A percentile compares a stretch with the other conserved stretches of the same genome.
Evolutionary conservation across 2,329 filamentous ascomycete species (phyloP).

Genomic region (Sporothrix globosa): DNA sequence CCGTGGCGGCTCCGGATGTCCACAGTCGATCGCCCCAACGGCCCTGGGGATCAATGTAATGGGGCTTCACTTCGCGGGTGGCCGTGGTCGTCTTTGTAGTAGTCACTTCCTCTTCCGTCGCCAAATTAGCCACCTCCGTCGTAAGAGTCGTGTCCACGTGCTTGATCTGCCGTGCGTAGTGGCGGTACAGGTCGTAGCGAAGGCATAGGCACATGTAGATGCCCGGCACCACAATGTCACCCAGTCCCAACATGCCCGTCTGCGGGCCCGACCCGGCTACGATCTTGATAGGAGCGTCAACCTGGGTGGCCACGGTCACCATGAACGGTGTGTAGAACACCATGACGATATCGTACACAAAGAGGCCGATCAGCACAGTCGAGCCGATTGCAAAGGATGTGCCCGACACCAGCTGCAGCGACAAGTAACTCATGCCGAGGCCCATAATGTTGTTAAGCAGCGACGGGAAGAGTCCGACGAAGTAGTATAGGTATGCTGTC

Average conservation of each 20-base stretch:
- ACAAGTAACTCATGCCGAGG: constrained; percentile 82
- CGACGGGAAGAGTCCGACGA: constrained; percentile 50
- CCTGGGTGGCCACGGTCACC: constrained; percentile 81
- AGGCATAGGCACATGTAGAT: constrained; percentile 87
- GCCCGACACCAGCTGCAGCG: constrained; percentile 81
- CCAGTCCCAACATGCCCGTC: constrained; percentile 81
- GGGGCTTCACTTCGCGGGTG: constrained; percentile 53
- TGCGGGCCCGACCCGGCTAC: constrained; percentile 71
- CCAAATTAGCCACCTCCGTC: constrained; percentile 39
- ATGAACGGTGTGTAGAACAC: constrained; percentile 88
- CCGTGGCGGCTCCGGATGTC: constrained; percentile 51
- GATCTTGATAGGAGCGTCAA: constrained; percentile 93
- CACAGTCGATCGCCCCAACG: constrained; percentile 85
- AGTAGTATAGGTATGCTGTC: constrained; percentile 67
- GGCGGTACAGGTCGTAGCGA: constrained; percentile 86
- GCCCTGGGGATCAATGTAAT: constrained; percentile 64
- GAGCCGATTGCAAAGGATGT: constrained; percentile 84
- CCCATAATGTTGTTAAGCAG: constrained; percentile 82
- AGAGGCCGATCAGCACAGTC: constrained; percentile 75
- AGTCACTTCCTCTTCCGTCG: constrained; percentile 42
- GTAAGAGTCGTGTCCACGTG: constrained; percentile 47
- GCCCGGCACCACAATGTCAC: constrained; percentile 91
- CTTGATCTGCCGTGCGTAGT: constrained; percentile 71
- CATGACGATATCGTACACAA: constrained; percentile 94
- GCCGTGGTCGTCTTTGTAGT: constrained; percentile 43